Evolutionary conservation across 139 green algal species (phyloP), one percentile per base, ranked within the genome.

Genomic region (Micractinium sp.): DNA sequence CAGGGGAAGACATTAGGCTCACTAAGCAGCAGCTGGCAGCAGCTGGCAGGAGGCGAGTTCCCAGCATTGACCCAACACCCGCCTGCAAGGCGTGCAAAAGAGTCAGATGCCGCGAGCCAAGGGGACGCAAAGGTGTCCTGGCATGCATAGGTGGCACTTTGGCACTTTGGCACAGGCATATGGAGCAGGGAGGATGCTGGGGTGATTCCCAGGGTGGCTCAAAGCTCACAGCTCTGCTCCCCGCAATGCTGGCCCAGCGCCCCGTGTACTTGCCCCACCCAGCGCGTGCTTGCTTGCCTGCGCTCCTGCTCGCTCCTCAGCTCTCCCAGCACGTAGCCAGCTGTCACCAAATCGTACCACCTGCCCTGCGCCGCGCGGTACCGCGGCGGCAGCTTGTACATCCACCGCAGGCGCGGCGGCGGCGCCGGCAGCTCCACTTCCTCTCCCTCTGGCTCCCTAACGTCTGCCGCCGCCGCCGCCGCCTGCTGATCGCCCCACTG

Each of bases 271-370:
- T 5, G 47, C 71, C 20, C 16, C 47, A 12, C 36, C 25, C 41
- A 29, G 0, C 77, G 41, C 47, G 14, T 12, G 27, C 27, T 78
- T 23, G 25, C 80, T 18, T 41, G 81, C 69, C 66, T 78, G 36
- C 92, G 80, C 80, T 95, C 90, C 61, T n/a, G 79, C 12, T 89
- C 85, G 14, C 66, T 56, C 29, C 47, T 31, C 82, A 96, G 79
- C 89, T 97, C 95, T 1, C 86, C 71, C 81, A 97, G 87, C 53
- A 96, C 91, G 75, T 97, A 97, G n/a, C 87, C 92, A 0, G 93
- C 94, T 36, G 93, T 89, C 36, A 96, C 92, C 66, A 97, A 20
- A 78, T 96, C 94, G 87, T 94, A 92, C 81, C 77, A 74, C n/a
- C 80, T 35, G 31, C n/a, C 82, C 86, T 69, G 47, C 27, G 41